These are phyloP conservation scores for Cutaneotrichosporon sp. DNA, from an alignment of 1,284 basidiomycete genomes.

Conservation along the genomic window DNA sequence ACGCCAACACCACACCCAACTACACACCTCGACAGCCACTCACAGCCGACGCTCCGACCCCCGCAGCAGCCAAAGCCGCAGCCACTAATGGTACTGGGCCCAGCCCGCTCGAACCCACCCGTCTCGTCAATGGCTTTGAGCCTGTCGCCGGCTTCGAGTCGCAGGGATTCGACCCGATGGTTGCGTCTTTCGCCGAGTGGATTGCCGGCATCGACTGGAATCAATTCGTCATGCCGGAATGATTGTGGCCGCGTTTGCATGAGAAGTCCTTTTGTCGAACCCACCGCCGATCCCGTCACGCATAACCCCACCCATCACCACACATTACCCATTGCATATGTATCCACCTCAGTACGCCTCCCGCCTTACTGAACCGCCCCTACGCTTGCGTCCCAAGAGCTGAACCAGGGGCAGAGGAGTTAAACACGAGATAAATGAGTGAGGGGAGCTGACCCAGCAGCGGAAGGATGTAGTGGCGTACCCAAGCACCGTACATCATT, in stretches of 20 bases:
- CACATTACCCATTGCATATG: background rate
- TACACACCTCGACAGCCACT: background rate
- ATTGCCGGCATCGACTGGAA: conserved; percentile 4
- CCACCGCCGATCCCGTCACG: no score
- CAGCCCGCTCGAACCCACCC: background rate
- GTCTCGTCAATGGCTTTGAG: background rate
- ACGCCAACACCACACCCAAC: background rate
- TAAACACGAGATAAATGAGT: no score
- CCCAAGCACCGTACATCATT: no score
- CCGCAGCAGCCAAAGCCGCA: background rate
- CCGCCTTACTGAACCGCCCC: no score
- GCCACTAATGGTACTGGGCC: background rate
- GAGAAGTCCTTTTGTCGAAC: background rate
- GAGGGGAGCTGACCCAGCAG: no score
- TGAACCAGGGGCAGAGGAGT: no score
- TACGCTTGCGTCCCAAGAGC: no score
- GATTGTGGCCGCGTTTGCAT: background rate
- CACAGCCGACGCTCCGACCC: background rate
- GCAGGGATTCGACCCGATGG: background rate
- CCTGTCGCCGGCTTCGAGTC: background rate
- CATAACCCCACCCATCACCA: background rate
- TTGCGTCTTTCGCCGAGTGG: conserved; percentile 4
- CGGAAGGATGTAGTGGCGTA: no score
- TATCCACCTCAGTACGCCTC: background rate
- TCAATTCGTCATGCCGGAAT: background rate